Percentiles rank a stretch among this genome's conserved stretches.
Conservation (phyloP, 2,329 filamentous ascomycete species). For the Teratosphaeria zuluensis region DNA sequence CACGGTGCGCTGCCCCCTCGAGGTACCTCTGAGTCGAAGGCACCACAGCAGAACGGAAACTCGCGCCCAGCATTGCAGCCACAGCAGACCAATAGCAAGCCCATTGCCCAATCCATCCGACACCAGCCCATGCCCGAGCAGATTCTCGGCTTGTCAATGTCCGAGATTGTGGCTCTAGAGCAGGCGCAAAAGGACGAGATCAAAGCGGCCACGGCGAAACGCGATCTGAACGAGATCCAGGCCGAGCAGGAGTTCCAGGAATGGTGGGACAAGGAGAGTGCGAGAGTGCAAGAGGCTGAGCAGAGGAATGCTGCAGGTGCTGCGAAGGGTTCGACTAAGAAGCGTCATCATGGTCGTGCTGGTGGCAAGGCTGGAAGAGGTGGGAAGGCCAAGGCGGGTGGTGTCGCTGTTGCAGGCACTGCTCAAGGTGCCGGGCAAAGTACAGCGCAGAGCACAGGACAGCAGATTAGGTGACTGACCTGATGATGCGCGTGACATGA, state of each 20-base stretch:
- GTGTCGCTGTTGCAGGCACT: not conserved
- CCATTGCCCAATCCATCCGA: slow-evolving; percentile 36
- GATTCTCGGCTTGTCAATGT: slow-evolving; percentile 62
- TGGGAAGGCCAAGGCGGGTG: not conserved
- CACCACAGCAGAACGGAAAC: slow-evolving; percentile 11
- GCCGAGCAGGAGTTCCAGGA: slow-evolving; percentile 94
- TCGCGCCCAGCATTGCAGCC: slow-evolving; percentile 1
- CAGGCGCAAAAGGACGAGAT: slow-evolving; percentile 73
- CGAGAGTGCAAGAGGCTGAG: slow-evolving; percentile 41
- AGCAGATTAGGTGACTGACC: not conserved
- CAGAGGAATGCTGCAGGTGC: slow-evolving; percentile 7
- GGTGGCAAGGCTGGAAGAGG: slow-evolving; percentile 7
- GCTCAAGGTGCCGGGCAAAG: not conserved
- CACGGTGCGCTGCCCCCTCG: slow-evolving; percentile 14
- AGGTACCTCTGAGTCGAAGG: slow-evolving; percentile 9
- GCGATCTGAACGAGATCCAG: slow-evolving; percentile 88
- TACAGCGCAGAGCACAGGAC: not conserved
- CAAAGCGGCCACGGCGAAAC: slow-evolving; percentile 74
- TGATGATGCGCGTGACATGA: not conserved
- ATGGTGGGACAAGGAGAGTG: slow-evolving; percentile 87
- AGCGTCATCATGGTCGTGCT: slow-evolving; percentile 9
- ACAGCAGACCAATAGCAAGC: slow-evolving; percentile 25
- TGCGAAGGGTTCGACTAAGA: slow-evolving; percentile 7
- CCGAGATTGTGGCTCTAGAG: slow-evolving; percentile 83
- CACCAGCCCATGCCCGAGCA: slow-evolving; percentile 51